phyloP scores from a whole-genome alignment of 139 green algal genomes.

The Coelastrella sp. region DNA sequence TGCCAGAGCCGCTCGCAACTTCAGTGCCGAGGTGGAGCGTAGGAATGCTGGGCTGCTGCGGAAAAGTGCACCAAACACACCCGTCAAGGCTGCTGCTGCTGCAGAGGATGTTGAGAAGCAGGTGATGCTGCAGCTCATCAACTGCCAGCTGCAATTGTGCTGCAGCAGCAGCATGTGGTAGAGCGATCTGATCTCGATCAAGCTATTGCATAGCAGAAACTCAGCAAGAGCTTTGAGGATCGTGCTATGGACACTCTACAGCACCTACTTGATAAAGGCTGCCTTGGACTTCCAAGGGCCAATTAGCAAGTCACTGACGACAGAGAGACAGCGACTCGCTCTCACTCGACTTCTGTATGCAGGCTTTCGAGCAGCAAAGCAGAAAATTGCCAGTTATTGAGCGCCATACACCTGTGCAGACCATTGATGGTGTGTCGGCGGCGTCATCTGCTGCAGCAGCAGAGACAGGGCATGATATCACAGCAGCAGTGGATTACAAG shows the following conservation, averaged over 20 bases:
- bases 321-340: no score
- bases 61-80: neutral
- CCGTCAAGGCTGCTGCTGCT: neutral
- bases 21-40: neutral
- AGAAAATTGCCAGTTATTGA: no score
- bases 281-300: no score
- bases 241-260: no score
- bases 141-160: neutral
- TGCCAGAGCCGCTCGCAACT: neutral
- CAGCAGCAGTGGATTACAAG: no score
- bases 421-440: neutral
- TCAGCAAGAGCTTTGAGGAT: no score
- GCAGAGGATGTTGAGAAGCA: neutral
- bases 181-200: neutral
- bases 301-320: no score
- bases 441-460: neutral
- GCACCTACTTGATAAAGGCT: no score
- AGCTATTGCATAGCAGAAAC: no score
- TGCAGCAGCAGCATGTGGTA: neutral
- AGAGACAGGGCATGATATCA: neutral
- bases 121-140: neutral
- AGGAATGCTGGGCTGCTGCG: conserved; percentile 9
- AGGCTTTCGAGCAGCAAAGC: no score
- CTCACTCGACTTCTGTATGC: no score
- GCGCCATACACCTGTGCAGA: neutral